Evolutionary conservation across 805 yeast species (phyloP).

Genomic region (Komagataella populi): DNA sequence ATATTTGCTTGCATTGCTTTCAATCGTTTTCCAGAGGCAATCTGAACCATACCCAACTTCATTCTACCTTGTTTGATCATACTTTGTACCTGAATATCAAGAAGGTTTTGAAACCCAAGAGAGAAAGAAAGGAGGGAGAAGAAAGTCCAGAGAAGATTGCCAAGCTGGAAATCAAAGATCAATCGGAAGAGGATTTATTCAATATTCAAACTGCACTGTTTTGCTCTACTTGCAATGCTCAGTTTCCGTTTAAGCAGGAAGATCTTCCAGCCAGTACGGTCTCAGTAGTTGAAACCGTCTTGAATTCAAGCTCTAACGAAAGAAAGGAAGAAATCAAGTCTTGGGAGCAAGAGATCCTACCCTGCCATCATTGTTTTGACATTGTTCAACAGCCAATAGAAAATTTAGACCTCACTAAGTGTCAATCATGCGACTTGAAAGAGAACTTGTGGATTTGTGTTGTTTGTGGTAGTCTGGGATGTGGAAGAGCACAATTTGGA

Average conservation of each 20-base stretch:
- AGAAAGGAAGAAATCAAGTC: conserved; percentile 62
- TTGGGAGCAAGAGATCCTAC: conserved; percentile 80
- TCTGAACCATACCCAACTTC: conserved; percentile 41
- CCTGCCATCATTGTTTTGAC: conserved; percentile 67
- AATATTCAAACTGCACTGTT: conserved; percentile 29
- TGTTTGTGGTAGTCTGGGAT: conserved; percentile 81
- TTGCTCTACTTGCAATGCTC: conserved; percentile 17
- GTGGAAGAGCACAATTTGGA: conserved; percentile 93
- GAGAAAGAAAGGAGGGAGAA: conserved; percentile 11
- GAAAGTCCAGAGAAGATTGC: conserved; percentile 32
- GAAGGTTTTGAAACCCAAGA: conserved; percentile 32
- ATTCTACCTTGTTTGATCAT: conserved; percentile 39
- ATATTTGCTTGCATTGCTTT: conserved; percentile 63
- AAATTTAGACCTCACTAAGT: conserved; percentile 25
- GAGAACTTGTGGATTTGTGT: conserved; percentile 90
- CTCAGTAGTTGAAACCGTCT: conserved; percentile 26
- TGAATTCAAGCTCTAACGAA: conserved; percentile 44
- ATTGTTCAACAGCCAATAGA: conserved; percentile 24
- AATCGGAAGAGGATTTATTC: conserved; percentile 48
- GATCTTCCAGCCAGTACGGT: conserved; percentile 16
- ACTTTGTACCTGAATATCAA: conserved; percentile 43
- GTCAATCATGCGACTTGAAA: conserved; percentile 46
- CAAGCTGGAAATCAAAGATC: conserved; percentile 55
- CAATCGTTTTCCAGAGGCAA: conserved; percentile 47
- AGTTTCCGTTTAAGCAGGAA: conserved; percentile 14